Percentiles rank a stretch among this genome's conserved stretches.
phyloP scores from a whole-genome alignment of 75 land plant species.

The Cryptomeria japonica region DNA sequence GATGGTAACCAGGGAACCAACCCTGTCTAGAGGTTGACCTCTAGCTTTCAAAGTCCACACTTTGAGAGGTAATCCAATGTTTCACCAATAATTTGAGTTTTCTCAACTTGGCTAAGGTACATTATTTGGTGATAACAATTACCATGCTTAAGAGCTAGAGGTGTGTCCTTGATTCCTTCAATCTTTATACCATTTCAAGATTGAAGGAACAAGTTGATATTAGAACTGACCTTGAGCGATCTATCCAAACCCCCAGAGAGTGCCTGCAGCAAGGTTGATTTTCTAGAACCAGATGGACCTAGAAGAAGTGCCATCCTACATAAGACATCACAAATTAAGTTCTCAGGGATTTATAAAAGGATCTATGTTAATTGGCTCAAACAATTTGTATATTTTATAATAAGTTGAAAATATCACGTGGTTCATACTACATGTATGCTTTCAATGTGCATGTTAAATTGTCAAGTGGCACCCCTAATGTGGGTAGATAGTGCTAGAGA shows the following conservation, averaged over 20 bases:
- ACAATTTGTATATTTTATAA: neutral
- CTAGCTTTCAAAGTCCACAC: too few species aligned
- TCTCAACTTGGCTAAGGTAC: too few species aligned
- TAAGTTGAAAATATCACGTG: neutral
- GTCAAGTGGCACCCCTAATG: too few species aligned
- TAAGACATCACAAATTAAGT: neutral
- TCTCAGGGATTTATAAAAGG: neutral
- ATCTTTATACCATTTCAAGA: neutral
- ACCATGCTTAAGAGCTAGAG: neutral
- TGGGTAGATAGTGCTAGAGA: too few species aligned
- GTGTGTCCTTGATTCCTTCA: neutral
- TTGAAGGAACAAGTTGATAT: neutral
- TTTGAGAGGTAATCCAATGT: too few species aligned
- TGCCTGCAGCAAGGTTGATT: conserved; percentile 17
- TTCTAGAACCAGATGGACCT: conserved; percentile 16
- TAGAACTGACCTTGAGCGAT: conserved; percentile 11
- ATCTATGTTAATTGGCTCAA: neutral
- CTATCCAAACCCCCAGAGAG: conserved; percentile 14
- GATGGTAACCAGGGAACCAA: too few species aligned
- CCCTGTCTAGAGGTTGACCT: too few species aligned
- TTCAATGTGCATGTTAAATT: too few species aligned
- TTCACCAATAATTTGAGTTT: too few species aligned
- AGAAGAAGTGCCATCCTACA: conserved; percentile 14
- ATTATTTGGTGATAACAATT: too few species aligned
- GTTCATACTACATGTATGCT: neutral